phyloP scores from a whole-genome alignment of 2,329 filamentous ascomycete species.

The Juglanconis juglandina region DNA sequence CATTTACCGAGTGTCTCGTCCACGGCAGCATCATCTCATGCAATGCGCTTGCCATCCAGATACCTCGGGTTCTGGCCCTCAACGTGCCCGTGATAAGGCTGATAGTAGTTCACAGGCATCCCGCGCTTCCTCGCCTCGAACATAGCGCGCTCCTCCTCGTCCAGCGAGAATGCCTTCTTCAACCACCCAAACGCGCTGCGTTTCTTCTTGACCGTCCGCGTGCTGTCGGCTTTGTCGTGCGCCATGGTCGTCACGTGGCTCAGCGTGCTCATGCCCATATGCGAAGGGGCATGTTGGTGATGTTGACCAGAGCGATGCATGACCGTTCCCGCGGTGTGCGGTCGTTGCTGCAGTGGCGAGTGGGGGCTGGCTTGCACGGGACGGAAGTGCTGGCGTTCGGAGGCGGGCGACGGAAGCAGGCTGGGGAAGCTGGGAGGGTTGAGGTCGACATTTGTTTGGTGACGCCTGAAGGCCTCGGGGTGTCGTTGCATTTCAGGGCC shows the following conservation, averaged over 20 bases:
- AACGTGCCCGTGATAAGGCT: conserved; percentile 20
- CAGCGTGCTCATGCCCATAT: conserved; percentile 55
- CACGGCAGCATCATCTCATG: background rate
- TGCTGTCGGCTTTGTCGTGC: conserved; percentile 35
- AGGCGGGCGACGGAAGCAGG: conserved; percentile 45
- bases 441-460: conserved; percentile 26
- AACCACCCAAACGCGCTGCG: conserved; percentile 65
- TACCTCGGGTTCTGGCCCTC: conserved; percentile 50
- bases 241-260: conserved; percentile 52
- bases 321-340: conserved; percentile 48
- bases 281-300: conserved; percentile 33
- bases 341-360: conserved; percentile 59
- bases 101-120: conserved; percentile 44
- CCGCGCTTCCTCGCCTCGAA: conserved; percentile 55
- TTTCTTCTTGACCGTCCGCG: conserved; percentile 58
- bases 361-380: conserved; percentile 62
- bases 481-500: conserved; percentile 44
- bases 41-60: conserved; percentile 52
- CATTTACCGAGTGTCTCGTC: too few species aligned
- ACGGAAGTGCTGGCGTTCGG: conserved; percentile 56
- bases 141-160: conserved; percentile 59
- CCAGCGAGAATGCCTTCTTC: conserved; percentile 64
- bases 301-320: background rate
- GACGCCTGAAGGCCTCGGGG: conserved; percentile 27
- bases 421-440: conserved; percentile 36